These are phyloP conservation scores for Cyclocybe cylindracea DNA, from an alignment of 768 basidiomycete species.

Conservation along the genomic window DNA sequence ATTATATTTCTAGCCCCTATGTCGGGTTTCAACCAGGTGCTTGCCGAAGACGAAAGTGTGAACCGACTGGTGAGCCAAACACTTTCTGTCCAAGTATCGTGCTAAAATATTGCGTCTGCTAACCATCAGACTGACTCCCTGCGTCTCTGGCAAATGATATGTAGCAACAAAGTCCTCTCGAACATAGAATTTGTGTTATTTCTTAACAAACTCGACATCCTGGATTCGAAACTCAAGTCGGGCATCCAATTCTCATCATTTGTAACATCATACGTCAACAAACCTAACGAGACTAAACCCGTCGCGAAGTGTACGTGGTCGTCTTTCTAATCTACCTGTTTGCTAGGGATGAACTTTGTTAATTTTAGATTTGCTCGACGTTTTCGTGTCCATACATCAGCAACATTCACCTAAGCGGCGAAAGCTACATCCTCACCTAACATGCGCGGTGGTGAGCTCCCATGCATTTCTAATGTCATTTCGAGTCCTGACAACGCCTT, in stretches of 20 bases:
- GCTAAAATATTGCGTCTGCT: neutral
- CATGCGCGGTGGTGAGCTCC: conserved; percentile 56
- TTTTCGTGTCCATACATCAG: conserved; percentile 50
- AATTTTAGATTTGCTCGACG: conserved; percentile 48
- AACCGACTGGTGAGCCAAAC: conserved; percentile 56
- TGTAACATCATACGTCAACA: conserved; percentile 54
- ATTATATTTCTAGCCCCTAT: conserved; percentile 71
- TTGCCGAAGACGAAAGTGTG: conserved; percentile 55
- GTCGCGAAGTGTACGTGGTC: conserved; percentile 52
- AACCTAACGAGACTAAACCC: conserved; percentile 50
- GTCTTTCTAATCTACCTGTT: conserved; percentile 1
- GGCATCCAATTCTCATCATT: conserved; percentile 56
- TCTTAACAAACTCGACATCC: conserved; percentile 64
- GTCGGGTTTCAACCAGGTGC: conserved; percentile 64
- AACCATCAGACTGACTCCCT: conserved; percentile 53
- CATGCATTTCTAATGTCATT: neutral
- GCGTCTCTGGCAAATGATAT: conserved; percentile 60
- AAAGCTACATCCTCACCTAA: conserved; percentile 54
- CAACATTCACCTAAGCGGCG: conserved; percentile 47
- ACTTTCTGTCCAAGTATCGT: neutral
- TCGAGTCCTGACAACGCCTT: conserved; percentile 13
- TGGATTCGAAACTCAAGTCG: conserved; percentile 51
- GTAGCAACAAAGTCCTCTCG: conserved; percentile 55
- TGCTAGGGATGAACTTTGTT: neutral
- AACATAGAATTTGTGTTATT: conserved; percentile 59